Percentiles rank a stretch among this genome's conserved stretches.
These are phyloP conservation scores for Hevea brasiliensis DNA, from an alignment of 345 rosid genomes.

Conservation along the genomic window DNA sequence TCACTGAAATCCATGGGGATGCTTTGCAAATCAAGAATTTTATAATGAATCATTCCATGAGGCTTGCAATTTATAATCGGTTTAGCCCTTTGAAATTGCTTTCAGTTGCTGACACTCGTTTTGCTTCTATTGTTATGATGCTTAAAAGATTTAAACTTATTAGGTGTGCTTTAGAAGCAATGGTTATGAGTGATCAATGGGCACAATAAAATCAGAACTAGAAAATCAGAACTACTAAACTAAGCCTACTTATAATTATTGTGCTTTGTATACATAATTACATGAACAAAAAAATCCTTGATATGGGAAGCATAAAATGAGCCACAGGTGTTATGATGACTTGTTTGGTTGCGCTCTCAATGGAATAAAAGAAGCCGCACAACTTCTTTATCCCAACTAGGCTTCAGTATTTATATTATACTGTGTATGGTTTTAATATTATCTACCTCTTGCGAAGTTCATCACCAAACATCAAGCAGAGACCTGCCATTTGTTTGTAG, in stretches of 20 bases:
- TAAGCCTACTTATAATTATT: background rate
- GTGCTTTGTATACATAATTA: conserved; percentile 23
- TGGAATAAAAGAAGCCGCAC: background rate
- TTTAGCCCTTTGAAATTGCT: no score
- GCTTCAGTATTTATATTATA: background rate
- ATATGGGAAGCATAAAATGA: conserved; percentile 18
- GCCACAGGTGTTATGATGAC: conserved; percentile 8
- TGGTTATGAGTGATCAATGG: no score
- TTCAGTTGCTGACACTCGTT: no score
- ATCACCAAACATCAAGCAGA: conserved; percentile 89
- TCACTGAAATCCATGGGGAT: no score
- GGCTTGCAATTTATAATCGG: no score
- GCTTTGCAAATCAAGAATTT: no score
- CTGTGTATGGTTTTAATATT: background rate
- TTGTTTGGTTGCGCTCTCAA: conserved; percentile 2
- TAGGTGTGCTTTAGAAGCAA: no score
- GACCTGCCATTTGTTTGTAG: conserved; percentile 87
- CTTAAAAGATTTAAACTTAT: no score
- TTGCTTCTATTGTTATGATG: no score
- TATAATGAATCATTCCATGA: no score
- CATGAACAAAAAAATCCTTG: conserved; percentile 29
- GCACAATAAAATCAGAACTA: no score
- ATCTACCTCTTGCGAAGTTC: background rate
- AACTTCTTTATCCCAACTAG: conserved; percentile 7
- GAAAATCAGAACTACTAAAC: no score